Percentiles rank a stretch among this genome's conserved stretches.
These are phyloP conservation scores for Candida lessepsii DNA, from an alignment of 805 yeast genomes.

Conservation along the genomic window DNA sequence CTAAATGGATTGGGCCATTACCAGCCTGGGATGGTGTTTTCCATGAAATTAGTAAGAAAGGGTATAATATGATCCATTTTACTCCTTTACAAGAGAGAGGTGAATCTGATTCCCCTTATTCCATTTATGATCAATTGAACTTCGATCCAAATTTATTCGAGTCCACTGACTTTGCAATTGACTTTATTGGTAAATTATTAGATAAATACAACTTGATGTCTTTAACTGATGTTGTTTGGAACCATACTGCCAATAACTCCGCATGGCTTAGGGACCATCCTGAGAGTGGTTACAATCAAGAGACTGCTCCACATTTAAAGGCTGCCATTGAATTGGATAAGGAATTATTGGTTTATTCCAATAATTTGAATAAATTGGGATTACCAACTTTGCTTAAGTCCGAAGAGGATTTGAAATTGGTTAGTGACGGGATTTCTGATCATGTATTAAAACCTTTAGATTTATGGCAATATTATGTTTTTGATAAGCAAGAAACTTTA, in stretches of 20 bases:
- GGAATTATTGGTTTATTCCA: slow-evolving; percentile 64
- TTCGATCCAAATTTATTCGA: slow-evolving; percentile 71
- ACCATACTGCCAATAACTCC: slow-evolving; percentile 92
- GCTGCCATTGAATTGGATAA: slow-evolving; percentile 84
- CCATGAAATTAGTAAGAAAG: slow-evolving; percentile 60
- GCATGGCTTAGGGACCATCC: slow-evolving; percentile 83
- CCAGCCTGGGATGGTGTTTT: slow-evolving; percentile 69
- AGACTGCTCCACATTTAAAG: slow-evolving; percentile 84
- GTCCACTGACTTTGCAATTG: slow-evolving; percentile 50
- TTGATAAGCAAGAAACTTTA: slow-evolving; percentile 51
- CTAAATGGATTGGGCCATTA: slow-evolving; percentile 85
- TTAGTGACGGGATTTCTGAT: slow-evolving; percentile 66
- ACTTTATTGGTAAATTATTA: slow-evolving; percentile 50
- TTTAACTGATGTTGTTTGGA: slow-evolving; percentile 89
- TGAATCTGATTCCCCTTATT: slow-evolving; percentile 87
- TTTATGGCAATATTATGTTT: slow-evolving; percentile 87
- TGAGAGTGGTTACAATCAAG: slow-evolving; percentile 81
- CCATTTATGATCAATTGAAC: slow-evolving; percentile 78
- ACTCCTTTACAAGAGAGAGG: slow-evolving; percentile 93
- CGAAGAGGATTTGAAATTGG: slow-evolving; percentile 52
- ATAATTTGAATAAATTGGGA: slow-evolving; percentile 52
- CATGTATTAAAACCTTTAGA: slow-evolving; percentile 66
- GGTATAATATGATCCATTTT: slow-evolving; percentile 94
- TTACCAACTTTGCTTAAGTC: slow-evolving; percentile 56
- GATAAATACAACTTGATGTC: slow-evolving; percentile 62